Evolutionary conservation across 768 basidiomycete genomes (phyloP).

Genomic region (Rhizopogon rudus): DNA sequence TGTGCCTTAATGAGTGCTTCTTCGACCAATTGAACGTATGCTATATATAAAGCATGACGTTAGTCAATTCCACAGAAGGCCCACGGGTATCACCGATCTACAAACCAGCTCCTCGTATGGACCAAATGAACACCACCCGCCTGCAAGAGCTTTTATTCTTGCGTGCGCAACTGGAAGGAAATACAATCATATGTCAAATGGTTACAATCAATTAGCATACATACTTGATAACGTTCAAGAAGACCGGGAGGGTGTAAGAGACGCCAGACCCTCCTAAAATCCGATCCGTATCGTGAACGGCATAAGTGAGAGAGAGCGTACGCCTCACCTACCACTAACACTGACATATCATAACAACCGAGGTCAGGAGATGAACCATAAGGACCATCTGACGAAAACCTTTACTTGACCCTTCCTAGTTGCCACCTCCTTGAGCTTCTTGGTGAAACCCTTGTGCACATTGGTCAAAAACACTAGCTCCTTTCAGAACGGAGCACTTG

Average conservation of each 20-base stretch:
- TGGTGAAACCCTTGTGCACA: slow-evolving; percentile 57
- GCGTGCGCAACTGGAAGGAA: slow-evolving; percentile 12
- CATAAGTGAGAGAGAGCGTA: background rate
- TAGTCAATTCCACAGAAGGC: background rate
- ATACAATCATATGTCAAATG: background rate
- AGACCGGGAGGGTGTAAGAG: slow-evolving; percentile 40
- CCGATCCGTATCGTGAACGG: background rate
- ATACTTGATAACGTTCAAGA: slow-evolving; percentile 39
- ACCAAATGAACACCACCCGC: slow-evolving; percentile 49
- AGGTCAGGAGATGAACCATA: slow-evolving; percentile 44
- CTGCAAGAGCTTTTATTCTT: slow-evolving; percentile 21
- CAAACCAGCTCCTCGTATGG: slow-evolving; percentile 42
- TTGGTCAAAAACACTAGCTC: slow-evolving; percentile 56
- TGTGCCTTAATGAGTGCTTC: slow-evolving; percentile 29
- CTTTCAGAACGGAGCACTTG: slow-evolving; percentile 19
- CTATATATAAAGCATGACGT: slow-evolving; percentile 7
- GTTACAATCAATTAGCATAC: slow-evolving; percentile 1
- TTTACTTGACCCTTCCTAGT: slow-evolving; percentile 28
- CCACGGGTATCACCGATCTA: background rate
- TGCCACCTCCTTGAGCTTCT: slow-evolving; percentile 34
- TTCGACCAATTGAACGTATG: slow-evolving; percentile 43
- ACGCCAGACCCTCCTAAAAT: slow-evolving; percentile 44
- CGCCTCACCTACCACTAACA: slow-evolving; percentile 44
- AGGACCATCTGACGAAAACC: slow-evolving; percentile 56
- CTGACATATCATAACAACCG: slow-evolving; percentile 36